These are phyloP conservation scores for Taxillus chinensis DNA, from an alignment of 164 flowering plant species.

Conservation along the genomic window DNA sequence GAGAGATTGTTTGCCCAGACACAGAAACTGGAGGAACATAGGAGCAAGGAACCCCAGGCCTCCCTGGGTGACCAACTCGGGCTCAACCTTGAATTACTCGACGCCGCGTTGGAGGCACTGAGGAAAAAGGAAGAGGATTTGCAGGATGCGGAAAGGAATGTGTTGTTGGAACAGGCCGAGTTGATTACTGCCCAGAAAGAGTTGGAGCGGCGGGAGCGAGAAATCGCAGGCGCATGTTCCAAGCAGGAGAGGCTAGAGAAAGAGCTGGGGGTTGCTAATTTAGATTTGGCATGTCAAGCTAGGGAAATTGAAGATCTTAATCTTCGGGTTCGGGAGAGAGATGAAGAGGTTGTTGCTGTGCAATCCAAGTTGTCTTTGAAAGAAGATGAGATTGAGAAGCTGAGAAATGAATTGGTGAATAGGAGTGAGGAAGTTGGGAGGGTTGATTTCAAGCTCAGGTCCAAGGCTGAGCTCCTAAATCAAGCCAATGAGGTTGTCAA, in stretches of 20 bases:
- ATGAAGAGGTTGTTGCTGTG: conserved; percentile 29
- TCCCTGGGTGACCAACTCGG: conserved; percentile 25
- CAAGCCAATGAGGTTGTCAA: conserved; percentile 50
- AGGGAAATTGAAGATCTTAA: conserved; percentile 61
- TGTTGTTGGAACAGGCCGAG: conserved; percentile 42
- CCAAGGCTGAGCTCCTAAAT: conserved; percentile 39
- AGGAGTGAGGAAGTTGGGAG: conserved; percentile 42
- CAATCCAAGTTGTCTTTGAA: conserved; percentile 34
- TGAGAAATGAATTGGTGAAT: conserved; percentile 38
- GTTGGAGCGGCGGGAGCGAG: conserved; percentile 42
- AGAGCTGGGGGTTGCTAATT: conserved; percentile 55
- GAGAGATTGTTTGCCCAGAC: conserved; percentile 76
- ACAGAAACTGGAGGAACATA: conserved; percentile 68
- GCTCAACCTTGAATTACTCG: conserved; percentile 43
- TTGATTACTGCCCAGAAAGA: conserved; percentile 44
- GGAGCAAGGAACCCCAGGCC: conserved; percentile 17
- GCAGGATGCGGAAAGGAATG: conserved; percentile 46
- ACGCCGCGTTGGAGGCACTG: conserved; percentile 53
- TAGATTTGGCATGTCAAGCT: conserved; percentile 50
- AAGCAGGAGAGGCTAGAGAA: conserved; percentile 50
- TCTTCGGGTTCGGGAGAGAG: conserved; percentile 37
- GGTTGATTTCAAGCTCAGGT: conserved; percentile 32
- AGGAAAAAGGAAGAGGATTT: conserved; percentile 75
- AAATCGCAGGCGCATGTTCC: conserved; percentile 34
- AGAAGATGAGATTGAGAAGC: conserved; percentile 48